Evolutionary conservation across 225 moss, liverwort and hornwort species (phyloP).

Genomic region (Bryum argenteum): DNA sequence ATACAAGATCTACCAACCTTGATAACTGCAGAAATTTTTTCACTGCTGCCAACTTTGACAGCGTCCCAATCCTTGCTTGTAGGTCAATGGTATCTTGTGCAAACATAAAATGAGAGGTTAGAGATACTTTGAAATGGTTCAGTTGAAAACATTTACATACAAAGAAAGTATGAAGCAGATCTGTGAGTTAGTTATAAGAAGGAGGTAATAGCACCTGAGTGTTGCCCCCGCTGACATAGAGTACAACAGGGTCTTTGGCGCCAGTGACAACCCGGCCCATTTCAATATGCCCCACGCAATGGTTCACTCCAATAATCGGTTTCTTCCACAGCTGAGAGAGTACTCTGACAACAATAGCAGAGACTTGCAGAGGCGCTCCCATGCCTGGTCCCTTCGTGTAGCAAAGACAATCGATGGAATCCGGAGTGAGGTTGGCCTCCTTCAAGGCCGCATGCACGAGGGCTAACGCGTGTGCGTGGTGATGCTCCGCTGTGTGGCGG

Average conservation of each 20-base stretch:
- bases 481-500: constrained; percentile 86
- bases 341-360: constrained; percentile 83
- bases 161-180: no score
- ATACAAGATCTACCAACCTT: no score
- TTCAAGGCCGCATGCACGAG: constrained; percentile 73
- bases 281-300: constrained; percentile 92
- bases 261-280: constrained; percentile 95
- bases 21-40: no score
- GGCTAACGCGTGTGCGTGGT: constrained; percentile 70
- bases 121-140: no score
- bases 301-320: constrained; percentile 90
- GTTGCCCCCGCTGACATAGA: constrained; percentile 96
- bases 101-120: no score
- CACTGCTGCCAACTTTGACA: no score
- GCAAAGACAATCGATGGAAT: constrained; percentile 72
- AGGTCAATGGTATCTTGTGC: no score
- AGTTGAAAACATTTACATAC: no score
- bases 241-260: constrained; percentile 84
- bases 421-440: constrained; percentile 65
- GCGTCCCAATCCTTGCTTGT: no score
- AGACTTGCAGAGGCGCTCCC: constrained; percentile 97
- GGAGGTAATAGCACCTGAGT: no score
- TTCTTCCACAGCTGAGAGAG: constrained; percentile 87
- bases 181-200: no score
- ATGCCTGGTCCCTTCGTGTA: constrained; percentile 97